Percentiles rank a stretch among this genome's conserved stretches.
phyloP scores from a whole-genome alignment of 306 rosid genomes.

The Rosa persica region DNA sequence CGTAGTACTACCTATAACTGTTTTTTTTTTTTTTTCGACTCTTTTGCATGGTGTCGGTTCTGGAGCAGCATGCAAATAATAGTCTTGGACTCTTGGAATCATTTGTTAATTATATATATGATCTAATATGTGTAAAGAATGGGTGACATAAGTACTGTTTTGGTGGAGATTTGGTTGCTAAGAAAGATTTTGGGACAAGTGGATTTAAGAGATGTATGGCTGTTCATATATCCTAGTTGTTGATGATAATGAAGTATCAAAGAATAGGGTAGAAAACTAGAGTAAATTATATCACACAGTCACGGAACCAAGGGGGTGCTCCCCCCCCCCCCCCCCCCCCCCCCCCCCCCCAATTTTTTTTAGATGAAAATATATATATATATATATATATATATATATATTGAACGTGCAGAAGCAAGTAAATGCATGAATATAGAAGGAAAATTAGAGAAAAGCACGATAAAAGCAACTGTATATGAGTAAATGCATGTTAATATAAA shows the following conservation, averaged over 20 bases:
- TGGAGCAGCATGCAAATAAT: not conserved
- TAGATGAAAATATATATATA: too few species aligned
- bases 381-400: too few species aligned
- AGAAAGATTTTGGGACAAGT: not conserved
- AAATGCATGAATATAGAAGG: too few species aligned
- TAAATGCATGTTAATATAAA: too few species aligned
- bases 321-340: too few species aligned
- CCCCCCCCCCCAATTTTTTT: too few species aligned
- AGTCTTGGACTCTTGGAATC: not conserved
- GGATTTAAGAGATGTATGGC: not conserved
- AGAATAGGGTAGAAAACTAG: not conserved
- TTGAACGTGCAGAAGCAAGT: too few species aligned
- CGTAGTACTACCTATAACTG: not conserved
- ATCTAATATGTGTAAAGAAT: not conserved
- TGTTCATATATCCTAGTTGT: not conserved
- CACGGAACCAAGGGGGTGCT: too few species aligned
- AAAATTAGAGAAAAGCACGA: too few species aligned
- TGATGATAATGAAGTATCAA: not conserved
- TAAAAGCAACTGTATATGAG: too few species aligned
- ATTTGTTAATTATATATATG: not conserved
- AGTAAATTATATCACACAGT: too few species aligned
- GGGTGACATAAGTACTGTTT: not conserved
- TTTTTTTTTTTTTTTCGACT: not conserved
- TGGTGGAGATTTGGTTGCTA: not conserved
- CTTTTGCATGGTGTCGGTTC: not conserved